A percentile compares a stretch with the other conserved stretches of the same genome.
Conservation (phyloP, 805 yeast species). For the Candida dajiaensis region DNA sequence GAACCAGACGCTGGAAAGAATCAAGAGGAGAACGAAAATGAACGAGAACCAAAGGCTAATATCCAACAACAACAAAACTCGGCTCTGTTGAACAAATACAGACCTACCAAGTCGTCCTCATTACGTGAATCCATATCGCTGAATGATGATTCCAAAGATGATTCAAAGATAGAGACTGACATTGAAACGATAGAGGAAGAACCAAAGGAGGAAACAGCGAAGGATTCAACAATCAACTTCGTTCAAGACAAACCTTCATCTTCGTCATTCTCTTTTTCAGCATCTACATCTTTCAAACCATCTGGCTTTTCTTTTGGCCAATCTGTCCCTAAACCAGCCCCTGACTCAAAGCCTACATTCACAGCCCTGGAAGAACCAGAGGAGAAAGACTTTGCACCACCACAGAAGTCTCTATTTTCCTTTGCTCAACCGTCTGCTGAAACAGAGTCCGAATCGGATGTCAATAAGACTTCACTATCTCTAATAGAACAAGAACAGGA, state of each 20-base stretch:
- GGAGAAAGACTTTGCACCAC: neutral
- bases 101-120: constrained; percentile 28
- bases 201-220: neutral
- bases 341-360: neutral
- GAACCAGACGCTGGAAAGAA: constrained; percentile 2
- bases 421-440: neutral
- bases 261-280: constrained; percentile 1
- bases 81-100: neutral
- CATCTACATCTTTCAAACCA: constrained; percentile 1
- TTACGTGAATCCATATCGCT: constrained; percentile 28
- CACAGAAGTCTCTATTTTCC: neutral
- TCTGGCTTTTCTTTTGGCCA: neutral
- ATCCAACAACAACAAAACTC: neutral
- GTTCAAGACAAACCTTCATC: neutral
- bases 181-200: neutral
- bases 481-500: neutral
- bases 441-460: neutral
- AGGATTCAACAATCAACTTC: neutral
- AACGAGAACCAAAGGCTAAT: neutral
- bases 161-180: constrained; percentile 8
- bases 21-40: neutral
- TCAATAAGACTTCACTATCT: neutral
- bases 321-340: neutral
- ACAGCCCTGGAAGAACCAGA: neutral
- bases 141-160: constrained; percentile 8